A percentile compares a stretch with the other conserved stretches of the same genome.
phyloP scores from a whole-genome alignment of 1,284 basidiomycete genomes.

The Ustilago trichophora region DNA sequence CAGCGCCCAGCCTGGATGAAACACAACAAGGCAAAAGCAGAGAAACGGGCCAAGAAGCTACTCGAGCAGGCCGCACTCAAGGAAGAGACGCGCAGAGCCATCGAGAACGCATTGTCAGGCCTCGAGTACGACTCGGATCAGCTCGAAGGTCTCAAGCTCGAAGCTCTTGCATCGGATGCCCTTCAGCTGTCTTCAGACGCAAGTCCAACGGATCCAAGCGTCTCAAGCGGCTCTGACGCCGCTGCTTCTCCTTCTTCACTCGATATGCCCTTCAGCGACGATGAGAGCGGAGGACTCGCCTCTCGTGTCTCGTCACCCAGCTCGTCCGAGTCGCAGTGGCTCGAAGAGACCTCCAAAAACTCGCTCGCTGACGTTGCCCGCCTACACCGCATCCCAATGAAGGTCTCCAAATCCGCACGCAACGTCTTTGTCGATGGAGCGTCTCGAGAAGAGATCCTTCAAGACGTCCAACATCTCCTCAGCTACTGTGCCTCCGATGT shows the following conservation, averaged over 20 bases:
- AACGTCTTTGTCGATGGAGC: conserved; percentile 75
- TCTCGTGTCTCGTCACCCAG: conserved; percentile 14
- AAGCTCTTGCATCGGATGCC: conserved; percentile 28
- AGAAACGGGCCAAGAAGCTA: conserved; percentile 69
- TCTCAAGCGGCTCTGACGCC: conserved; percentile 1
- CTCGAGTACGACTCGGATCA: conserved; percentile 46
- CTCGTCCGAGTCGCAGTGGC: conserved; percentile 72
- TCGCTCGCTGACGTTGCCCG: conserved; percentile 90
- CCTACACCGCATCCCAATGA: conserved; percentile 81
- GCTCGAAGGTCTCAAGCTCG: conserved; percentile 50
- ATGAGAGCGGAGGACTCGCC: conserved; percentile 33
- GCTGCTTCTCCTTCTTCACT: conserved; percentile 16
- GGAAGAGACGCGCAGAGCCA: conserved; percentile 64
- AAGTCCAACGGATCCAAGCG: background rate
- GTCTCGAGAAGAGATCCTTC: conserved; percentile 74
- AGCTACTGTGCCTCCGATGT: conserved; percentile 89
- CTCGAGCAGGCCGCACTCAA: conserved; percentile 55
- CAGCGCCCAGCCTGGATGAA: conserved; percentile 93
- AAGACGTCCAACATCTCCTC: conserved; percentile 80
- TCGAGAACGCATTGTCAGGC: conserved; percentile 46
- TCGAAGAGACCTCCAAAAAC: conserved; percentile 90
- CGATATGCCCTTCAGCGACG: conserved; percentile 43
- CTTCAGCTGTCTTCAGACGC: conserved; percentile 1
- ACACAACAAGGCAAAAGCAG: conserved; percentile 74
- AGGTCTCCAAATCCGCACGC: conserved; percentile 81